These are phyloP conservation scores for Eucalyptus tenuipes DNA, from an alignment of 345 rosid genomes.

Conservation along the genomic window DNA sequence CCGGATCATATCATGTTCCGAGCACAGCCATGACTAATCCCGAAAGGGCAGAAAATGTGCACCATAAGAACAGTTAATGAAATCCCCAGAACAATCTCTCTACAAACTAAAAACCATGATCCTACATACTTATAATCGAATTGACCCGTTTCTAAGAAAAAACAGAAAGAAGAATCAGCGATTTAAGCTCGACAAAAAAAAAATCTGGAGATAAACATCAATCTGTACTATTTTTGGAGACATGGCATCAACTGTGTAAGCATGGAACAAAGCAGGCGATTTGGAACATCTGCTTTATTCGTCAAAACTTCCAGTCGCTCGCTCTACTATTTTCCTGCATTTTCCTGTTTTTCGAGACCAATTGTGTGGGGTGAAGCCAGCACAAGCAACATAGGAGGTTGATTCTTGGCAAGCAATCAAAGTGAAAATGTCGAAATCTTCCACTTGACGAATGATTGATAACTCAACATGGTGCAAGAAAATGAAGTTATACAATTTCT, in stretches of 20 bases:
- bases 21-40: neutral
- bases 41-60: neutral
- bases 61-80: neutral
- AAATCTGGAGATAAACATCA: neutral
- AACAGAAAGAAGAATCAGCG: neutral
- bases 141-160: neutral
- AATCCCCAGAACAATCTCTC: neutral
- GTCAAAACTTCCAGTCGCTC: neutral
- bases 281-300: neutral
- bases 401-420: neutral
- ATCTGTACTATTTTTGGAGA: neutral
- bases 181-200: neutral
- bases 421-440: neutral
- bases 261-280: neutral
- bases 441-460: neutral
- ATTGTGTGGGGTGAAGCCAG: neutral
- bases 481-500: neutral
- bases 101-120: neutral
- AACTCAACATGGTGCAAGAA: neutral
- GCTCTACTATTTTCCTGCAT: neutral
- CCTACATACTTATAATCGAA: neutral
- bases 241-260: neutral
- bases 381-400: neutral
- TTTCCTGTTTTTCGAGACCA: neutral
- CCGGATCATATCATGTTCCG: neutral